Base-by-base conservation (phyloP, 768 basidiomycete genomes). In the Butyriboletus loyo region DNA sequence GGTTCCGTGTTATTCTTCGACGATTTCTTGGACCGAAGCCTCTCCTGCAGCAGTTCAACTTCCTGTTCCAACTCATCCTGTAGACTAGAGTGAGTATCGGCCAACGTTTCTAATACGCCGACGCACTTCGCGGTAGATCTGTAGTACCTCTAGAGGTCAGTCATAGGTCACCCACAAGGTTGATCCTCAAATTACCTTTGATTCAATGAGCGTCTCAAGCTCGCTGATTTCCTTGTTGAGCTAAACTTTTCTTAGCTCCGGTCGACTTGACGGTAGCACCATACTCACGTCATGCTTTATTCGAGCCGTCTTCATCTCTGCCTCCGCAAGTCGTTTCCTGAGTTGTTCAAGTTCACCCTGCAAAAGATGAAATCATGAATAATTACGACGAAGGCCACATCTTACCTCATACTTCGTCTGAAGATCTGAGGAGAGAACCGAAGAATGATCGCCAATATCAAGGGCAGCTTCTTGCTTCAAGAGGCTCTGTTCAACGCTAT, bases 141-240 rank as follows among this genome's bases (percentile, higher is more conserved):
- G 55, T 13, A 19, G 30, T 7, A 46, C 32, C n/a, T n/a, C n/a
- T n/a, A 19, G 6, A 44, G 25, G 42, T 68, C 17, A 57, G 52
- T 47, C 35, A 25, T 28, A n/a, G 10, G 14, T 24, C 22, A 17
- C 34, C 11, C 30, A 21, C 30, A 30, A 21, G 27, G 24, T 5
- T 47, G 4, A 4, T 45, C 25, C 24, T 39, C 14, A 15, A 50
- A 70, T 50, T 54, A 91, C 92, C 83, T 97, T 98, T 49, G 90
- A 81, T 67, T 99, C 96, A n/a, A 98, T 85, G 37, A 99, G 76
- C 35, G 86, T 80, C 69, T 98, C 96, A 19, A 98, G 78, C 66
- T 98, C 94, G 49, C 86, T 83, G 46, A 98, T 88, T 73, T 98
- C 93, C 62, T 92, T 89, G 71, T 91, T 87, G 54, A 94, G 79